Evolutionary conservation across 2,329 filamentous ascomycete species (phyloP), one percentile per base, ranked within the genome.

Genomic region (Aspergillus novofumigatus): DNA sequence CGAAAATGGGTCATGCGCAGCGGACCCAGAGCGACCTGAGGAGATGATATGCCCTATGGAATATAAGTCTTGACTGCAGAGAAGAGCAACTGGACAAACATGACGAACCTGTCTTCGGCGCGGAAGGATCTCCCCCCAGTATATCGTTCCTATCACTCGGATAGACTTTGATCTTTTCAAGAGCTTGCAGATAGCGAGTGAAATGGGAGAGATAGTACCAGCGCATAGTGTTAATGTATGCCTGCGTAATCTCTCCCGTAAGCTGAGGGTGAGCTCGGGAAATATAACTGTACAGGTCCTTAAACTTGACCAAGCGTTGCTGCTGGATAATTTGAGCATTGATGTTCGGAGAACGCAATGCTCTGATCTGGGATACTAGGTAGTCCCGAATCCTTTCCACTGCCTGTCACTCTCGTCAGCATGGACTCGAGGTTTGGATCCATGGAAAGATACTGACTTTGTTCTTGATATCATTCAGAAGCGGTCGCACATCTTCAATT

Each of bases 201-300:
- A 99, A 99, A 72, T 97, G 91, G 63, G 89, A 94, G 53, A 89
- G 77, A 71, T 97, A 97, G 70, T 99, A 99, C 94, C 94, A 99
- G 53, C 92, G 86, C 91, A 99, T 99, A 0, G 95, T 99, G 72
- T 97, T 96, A 78, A 95, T 88, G 69, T 99, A 99, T 3, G 95
- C 94, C 71, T 91, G 89, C 8, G 87, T 87, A 62, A 99, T 96
- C 73, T 99, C 91, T 53, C 92, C 88, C 8, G 91, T 91, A 5
- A 99, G 84, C n/a, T 85, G 81, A 1, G 89, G 80, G 67, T 97
- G 92, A 63, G 93, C 89, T 65, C 85, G 87, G 58, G 91, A 86
- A 32, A 99, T 81, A 69, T 97, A 99, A 5, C 85, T 82, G 74
- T 88, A 99, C 0, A 97, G 78, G 35, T 96, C 92, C 72, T 91